Conservation (phyloP, 169 alveolate species). For the Plasmodium cynomolgi region DNA sequence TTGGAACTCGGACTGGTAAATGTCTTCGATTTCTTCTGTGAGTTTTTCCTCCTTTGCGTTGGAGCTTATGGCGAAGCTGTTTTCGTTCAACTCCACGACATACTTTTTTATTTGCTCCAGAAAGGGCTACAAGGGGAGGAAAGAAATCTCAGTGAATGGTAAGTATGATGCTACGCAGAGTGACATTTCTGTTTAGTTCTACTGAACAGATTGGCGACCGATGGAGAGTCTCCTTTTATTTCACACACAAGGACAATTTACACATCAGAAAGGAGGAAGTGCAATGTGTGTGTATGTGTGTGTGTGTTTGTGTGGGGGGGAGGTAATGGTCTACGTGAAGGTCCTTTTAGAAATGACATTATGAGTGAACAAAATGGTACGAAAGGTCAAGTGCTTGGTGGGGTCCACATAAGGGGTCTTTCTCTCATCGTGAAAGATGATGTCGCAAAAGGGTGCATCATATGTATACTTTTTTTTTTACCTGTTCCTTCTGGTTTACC, state of each 20-base stretch:
- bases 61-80: neutral
- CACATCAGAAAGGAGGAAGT: neutral
- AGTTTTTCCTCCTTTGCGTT: neutral
- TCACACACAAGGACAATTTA: neutral
- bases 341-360: neutral
- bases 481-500: slow-evolving; percentile 34
- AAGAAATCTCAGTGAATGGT: neutral
- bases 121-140: slow-evolving; percentile 29
- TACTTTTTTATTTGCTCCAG: slow-evolving; percentile 50
- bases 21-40: neutral
- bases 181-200: neutral
- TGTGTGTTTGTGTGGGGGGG: no score
- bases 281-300: neutral
- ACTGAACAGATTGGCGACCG: neutral
- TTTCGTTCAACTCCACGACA: neutral
- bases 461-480: neutral
- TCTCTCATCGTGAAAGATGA: neutral
- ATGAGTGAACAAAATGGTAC: neutral
- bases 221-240: neutral
- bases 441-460: neutral
- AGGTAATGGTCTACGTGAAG: neutral
- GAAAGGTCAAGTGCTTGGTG: neutral
- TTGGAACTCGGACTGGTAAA: slow-evolving; percentile 29
- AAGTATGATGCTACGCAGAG: neutral
- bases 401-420: neutral